Base-by-base conservation (phyloP, 2,329 filamentous ascomycete species). In the Pestalotiopsis sp. region DNA sequence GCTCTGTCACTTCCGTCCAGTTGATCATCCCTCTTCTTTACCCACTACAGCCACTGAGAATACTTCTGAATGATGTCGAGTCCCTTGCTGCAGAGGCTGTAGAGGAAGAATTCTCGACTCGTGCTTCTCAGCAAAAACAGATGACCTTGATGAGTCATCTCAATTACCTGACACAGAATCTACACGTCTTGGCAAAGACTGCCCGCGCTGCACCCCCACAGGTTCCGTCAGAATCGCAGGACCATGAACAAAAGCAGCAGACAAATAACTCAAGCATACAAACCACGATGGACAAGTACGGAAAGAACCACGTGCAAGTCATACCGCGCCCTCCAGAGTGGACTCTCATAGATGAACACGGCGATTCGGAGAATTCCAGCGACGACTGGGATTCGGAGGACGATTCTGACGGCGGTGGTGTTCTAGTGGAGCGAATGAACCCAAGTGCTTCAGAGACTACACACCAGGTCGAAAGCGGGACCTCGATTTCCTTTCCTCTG, bases 281-380 rank as follows among this genome's bases (percentile, higher is more conserved):
- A 7, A 69, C 67, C 69, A 66, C 67, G 38, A 71, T 75, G 6
- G 67, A 70, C 11, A 68, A 76, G 27, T 81, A 83, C 60, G 89
- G 88, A 36, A 88, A 86, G 68, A 85, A 85, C 41, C 93, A 95
- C 74, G 81, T 96, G 63, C 87, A 91, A 69, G 81, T 92, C 69
- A 93, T 96, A 66, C 88, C 92, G 12, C 85, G 93, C 7, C 93
- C 93, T 11, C 92, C 92, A 0, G 93, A 97, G 78, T 97, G 93
- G 93, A 79, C 79, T 36, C 76, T 82, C 14, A 78, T 82, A 1
- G 82, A 82, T 23, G 83, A 84, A 13, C 81, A 81, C 17, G 80
- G 82, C n/a, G 83, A 84, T 4, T 82, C 82, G 3, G 80, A 78
- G 12, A 78, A 76, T 1, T 62, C 38, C 11, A 63, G 59, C 23